phyloP scores from a whole-genome alignment of 2,329 filamentous ascomycete species.

The Fusarium begoniae region DNA sequence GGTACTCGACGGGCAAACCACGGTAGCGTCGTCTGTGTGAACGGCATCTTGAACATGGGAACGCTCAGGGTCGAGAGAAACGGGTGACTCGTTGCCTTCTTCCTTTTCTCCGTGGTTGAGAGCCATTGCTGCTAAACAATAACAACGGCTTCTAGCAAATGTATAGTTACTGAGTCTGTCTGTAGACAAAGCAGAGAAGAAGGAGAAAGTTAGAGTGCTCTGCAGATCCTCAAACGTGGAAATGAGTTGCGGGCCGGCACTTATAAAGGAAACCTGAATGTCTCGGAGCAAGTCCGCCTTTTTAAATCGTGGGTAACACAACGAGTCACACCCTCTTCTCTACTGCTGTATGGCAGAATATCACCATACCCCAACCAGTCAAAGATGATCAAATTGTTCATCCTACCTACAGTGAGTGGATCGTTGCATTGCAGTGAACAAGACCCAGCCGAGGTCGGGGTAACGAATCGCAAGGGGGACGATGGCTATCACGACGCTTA shows the following conservation, averaged over 20 bases:
- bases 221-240: slow-evolving; percentile 15
- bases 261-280: slow-evolving; percentile 24
- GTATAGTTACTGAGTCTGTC: background rate
- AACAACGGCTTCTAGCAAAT: background rate
- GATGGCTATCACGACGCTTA: slow-evolving; percentile 8
- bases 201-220: background rate
- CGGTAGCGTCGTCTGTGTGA: slow-evolving; percentile 32
- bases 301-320: slow-evolving; percentile 1
- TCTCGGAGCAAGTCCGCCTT: slow-evolving; percentile 26
- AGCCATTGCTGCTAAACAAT: slow-evolving; percentile 20
- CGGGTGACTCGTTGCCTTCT: slow-evolving; percentile 31
- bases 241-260: slow-evolving; percentile 4
- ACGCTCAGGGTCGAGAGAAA: slow-evolving; percentile 38
- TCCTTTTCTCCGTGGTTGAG: slow-evolving; percentile 28
- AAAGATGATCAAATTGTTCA: slow-evolving; percentile 17
- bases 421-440: background rate
- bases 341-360: background rate
- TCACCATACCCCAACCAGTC: background rate
- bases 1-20: slow-evolving; percentile 61
- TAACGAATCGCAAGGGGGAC: slow-evolving; percentile 2
- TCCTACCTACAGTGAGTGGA: slow-evolving; percentile 9
- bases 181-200: background rate
- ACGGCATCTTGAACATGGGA: slow-evolving; percentile 12
- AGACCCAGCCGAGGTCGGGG: slow-evolving; percentile 34
- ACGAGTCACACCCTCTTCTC: slow-evolving; percentile 16